Percentiles rank a stretch among this genome's conserved stretches.
These are phyloP conservation scores for Ballota nigra DNA, from an alignment of 257 asterid genomes.

Conservation along the genomic window DNA sequence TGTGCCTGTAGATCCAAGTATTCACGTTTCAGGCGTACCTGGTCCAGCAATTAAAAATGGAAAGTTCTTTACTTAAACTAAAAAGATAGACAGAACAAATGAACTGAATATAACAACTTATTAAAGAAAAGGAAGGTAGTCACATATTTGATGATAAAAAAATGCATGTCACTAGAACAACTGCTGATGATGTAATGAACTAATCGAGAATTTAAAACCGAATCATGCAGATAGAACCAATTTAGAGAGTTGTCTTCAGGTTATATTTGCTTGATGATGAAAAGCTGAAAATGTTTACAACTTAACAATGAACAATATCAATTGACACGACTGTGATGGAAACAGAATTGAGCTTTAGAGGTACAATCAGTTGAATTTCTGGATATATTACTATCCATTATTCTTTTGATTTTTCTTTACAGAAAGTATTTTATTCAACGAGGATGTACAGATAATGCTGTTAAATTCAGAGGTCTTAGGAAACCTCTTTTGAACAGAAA, in stretches of 20 bases:
- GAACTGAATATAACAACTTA: conserved; percentile 3
- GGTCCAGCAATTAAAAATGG: conserved; percentile 29
- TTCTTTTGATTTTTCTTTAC: neutral
- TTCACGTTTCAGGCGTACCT: conserved; percentile 99
- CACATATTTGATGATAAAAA: conserved; percentile 10
- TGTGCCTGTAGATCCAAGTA: conserved; percentile 74
- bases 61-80: conserved; percentile 9
- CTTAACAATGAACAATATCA: neutral
- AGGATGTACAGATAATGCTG: neutral
- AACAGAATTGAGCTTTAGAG: neutral
- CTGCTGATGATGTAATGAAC: conserved; percentile 5
- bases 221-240: conserved; percentile 3
- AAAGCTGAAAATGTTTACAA: neutral
- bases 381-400: conserved; percentile 10
- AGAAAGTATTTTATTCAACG: neutral
- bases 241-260: conserved; percentile 3
- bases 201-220: neutral
- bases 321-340: neutral
- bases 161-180: conserved; percentile 1
- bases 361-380: neutral
- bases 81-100: conserved; percentile 1
- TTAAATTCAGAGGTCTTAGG: neutral
- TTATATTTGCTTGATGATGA: neutral
- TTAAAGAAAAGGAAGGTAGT: conserved; percentile 1
- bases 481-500: neutral